Percentiles rank a stretch among this genome's conserved stretches.
phyloP scores from a whole-genome alignment of 495 filamentous ascomycete genomes.

The Xylaria castorea region DNA sequence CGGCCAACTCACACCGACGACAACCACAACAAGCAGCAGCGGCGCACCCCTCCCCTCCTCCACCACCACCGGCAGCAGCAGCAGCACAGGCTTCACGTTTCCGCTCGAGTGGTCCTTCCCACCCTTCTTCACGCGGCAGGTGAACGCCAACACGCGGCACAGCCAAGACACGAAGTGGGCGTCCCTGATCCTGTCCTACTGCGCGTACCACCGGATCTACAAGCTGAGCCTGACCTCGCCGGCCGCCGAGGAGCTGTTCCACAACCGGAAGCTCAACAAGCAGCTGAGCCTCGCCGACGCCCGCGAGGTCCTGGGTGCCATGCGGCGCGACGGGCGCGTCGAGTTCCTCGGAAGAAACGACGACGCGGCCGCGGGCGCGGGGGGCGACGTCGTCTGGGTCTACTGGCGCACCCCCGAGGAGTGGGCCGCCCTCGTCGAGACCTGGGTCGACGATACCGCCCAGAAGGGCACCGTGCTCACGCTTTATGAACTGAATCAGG shows the following conservation, averaged over 20 bases:
- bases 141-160: constrained; percentile 74
- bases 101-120: constrained; percentile 68
- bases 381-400: constrained; percentile 48
- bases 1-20: constrained; percentile 21
- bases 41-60: neutral
- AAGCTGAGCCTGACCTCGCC: constrained; percentile 65
- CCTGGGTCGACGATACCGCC: constrained; percentile 55
- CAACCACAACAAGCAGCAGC: constrained; percentile 18
- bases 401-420: constrained; percentile 59
- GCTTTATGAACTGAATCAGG: constrained; percentile 56
- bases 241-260: constrained; percentile 54
- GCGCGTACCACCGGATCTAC: constrained; percentile 74
- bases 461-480: constrained; percentile 56
- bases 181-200: constrained; percentile 83
- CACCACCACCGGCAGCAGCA: neutral
- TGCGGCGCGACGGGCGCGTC: constrained; percentile 70
- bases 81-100: constrained; percentile 46
- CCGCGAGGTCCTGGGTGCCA: constrained; percentile 72
- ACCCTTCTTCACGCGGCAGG: constrained; percentile 81
- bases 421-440: constrained; percentile 54
- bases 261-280: constrained; percentile 59
- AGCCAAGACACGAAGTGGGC: constrained; percentile 86
- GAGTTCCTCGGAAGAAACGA: constrained; percentile 70
- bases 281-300: constrained; percentile 67
- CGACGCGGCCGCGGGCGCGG: too few relatives aligned